Conservation (phyloP, 2,329 filamentous ascomycete species). For the Magnaporthiopsis rhizophila region DNA sequence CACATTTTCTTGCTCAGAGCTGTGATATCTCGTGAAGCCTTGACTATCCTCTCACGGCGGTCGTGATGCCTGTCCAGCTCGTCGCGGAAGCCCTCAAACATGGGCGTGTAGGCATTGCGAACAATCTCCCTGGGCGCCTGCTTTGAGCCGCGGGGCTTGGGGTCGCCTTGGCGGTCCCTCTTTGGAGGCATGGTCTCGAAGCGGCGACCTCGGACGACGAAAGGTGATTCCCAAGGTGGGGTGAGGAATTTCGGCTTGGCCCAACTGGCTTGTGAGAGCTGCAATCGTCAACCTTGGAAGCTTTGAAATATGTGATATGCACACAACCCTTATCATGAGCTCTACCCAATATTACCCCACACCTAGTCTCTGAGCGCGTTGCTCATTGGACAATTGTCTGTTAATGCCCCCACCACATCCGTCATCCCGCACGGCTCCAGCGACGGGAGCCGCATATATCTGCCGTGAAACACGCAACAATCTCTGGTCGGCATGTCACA, state of each 20-base stretch:
- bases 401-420: too few relatives aligned
- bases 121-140: conserved; percentile 25
- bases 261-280: neutral
- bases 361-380: too few relatives aligned
- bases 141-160: conserved; percentile 6
- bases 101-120: conserved; percentile 49
- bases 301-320: too few relatives aligned
- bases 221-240: too few relatives aligned
- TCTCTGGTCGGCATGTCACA: neutral
- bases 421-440: too few relatives aligned
- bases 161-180: conserved; percentile 4
- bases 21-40: conserved; percentile 86
- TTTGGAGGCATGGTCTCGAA: conserved; percentile 5
- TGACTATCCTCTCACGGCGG: conserved; percentile 71
- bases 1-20: conserved; percentile 64
- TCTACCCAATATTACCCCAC: too few relatives aligned
- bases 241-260: too few relatives aligned
- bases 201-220: too few relatives aligned
- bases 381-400: neutral
- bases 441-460: neutral
- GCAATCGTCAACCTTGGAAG: neutral
- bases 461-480: neutral
- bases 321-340: too few relatives aligned
- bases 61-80: conserved; percentile 95
- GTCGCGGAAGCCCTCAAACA: conserved; percentile 74